Conservation (phyloP, 306 rosid genomes). For the Glycyrrhiza uralensis region DNA sequence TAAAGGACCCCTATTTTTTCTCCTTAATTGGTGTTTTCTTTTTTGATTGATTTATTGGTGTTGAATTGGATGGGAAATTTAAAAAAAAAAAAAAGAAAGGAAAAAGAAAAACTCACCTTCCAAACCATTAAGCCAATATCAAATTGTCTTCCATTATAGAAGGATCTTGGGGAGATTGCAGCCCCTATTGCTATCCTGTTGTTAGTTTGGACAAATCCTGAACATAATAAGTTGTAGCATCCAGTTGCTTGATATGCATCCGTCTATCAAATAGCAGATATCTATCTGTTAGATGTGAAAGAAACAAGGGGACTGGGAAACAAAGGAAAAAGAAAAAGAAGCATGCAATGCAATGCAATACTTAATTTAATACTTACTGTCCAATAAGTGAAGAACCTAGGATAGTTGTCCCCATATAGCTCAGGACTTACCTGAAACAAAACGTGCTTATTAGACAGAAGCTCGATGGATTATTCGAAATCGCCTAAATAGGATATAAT, state of each 20-base stretch:
- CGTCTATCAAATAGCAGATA: constrained; percentile 44
- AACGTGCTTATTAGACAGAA: background rate
- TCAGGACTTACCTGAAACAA: constrained; percentile 88
- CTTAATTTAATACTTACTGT: constrained; percentile 95
- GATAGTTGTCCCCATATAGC: constrained; percentile 90
- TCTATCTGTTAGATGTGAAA: background rate
- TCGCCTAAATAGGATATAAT: background rate
- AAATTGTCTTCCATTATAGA: constrained; percentile 74
- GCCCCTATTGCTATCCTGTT: constrained; percentile 96
- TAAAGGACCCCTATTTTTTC: constrained; percentile 6
- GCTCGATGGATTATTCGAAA: background rate
- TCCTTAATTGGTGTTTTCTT: constrained; percentile 23
- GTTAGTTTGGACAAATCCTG: constrained; percentile 96
- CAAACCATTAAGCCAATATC: constrained; percentile 95
- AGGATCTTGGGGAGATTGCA: constrained; percentile 92
- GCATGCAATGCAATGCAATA: no score
- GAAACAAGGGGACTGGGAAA: background rate
- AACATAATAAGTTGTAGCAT: constrained; percentile 93
- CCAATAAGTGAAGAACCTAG: constrained; percentile 98
- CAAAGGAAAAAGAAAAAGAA: background rate
- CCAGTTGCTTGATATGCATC: constrained; percentile 99
- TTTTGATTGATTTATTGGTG: constrained; percentile 3
- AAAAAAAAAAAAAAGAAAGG: background rate
- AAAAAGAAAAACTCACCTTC: constrained; percentile 58
- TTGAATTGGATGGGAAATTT: background rate